Evolutionary conservation across 768 basidiomycete genomes (phyloP), one percentile per base, ranked within the genome.

Genomic region (Wakefieldia striispora): DNA sequence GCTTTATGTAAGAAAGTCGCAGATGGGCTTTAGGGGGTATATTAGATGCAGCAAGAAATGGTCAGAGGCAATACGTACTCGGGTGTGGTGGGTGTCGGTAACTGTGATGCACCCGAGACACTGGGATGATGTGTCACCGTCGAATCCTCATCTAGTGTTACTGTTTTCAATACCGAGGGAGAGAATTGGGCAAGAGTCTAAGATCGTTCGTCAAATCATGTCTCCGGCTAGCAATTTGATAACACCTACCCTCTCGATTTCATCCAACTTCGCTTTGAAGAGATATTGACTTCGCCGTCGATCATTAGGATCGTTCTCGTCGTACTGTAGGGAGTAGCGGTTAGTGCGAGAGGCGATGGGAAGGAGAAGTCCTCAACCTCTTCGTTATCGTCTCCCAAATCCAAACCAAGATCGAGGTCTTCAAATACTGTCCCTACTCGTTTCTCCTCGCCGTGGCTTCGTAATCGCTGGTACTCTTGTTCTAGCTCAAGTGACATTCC

Each of bases 211-310:
- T 63, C 21, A 65, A 39, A 13, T 41, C 29, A 31, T 19, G 31
- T 33, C 14, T 36, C 9, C 50, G 40, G 37, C 35, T 34, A 23
- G 20, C 8, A 43, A 35, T 17, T 56, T 36, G 21, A 45, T 43
- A 59, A 59, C 7, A 52, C 74, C 57, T 26, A 77, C 88, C 75
- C 77, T 78, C 62, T 92, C 89, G 40, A 92, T 86, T 66, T 86
- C 85, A 61, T 92, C 90, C 20, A 92, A 70, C 63, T 86, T 79
- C 16, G 83, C 82, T 56, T 75, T 82, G 82, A 91, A 81, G 37
- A 85, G 68, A 55, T 82, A 77, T 57, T 91, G 89, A 63, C 88
- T 91, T 60, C 78, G 79, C 36, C 88, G 77, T 50, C 80, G 78
- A 67, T 89, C 88, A 59, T 88, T 75, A 38, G 85, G 84, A 58